Evolutionary conservation across 495 filamentous ascomycete species (phyloP), one percentile per base, ranked within the genome.

Genomic region (Neurospora sublineolata): DNA sequence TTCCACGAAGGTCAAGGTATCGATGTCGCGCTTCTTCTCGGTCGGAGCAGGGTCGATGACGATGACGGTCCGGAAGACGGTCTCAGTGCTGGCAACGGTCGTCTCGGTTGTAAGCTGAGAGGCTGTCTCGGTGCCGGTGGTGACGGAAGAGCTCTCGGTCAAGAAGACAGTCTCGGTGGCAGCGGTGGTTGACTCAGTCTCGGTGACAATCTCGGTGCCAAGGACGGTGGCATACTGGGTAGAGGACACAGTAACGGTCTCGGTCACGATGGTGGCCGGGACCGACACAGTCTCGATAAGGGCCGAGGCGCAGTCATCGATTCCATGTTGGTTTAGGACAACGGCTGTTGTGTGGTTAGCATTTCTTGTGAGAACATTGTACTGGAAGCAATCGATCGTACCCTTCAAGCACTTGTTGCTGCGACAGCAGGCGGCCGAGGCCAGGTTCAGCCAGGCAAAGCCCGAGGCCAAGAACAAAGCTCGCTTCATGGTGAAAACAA

Each of bases 381-480:
- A 10, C 41, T 44, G 41, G 3, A 44, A 44, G 41, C 41, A 44
- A 44, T 44, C 70, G 20, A 67, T n/a, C 70, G 20, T 64, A 74
- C 60, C 73, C 33, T 73, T 60, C 37, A 75, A 70, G 46, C 74
- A 75, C 27, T 71, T 67, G 69, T 75, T 75, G 69, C 52, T 75
- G 8, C 69, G 60, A 30, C 74, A 75, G 67, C 74, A 75, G 3
- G 68, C 72, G 11, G 72, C 74, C n/a, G 74, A 64, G 10, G 72
- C 69, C 23, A 75, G 64, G 27, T 69, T 67, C 27, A 72, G 40
- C 67, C 69, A 69, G 37, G 72, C 69, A 40, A 75, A 69, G 30
- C 64, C 74, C 37, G 69, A 72, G 38, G 68, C 23, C 40, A 71
- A 20, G 10, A 70, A 27, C 9, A 73, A 27, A 3, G 8, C 64